These are phyloP conservation scores for Obelidium mucronatum DNA, from an alignment of 192 early-diverging fungal species.

Conservation along the genomic window DNA sequence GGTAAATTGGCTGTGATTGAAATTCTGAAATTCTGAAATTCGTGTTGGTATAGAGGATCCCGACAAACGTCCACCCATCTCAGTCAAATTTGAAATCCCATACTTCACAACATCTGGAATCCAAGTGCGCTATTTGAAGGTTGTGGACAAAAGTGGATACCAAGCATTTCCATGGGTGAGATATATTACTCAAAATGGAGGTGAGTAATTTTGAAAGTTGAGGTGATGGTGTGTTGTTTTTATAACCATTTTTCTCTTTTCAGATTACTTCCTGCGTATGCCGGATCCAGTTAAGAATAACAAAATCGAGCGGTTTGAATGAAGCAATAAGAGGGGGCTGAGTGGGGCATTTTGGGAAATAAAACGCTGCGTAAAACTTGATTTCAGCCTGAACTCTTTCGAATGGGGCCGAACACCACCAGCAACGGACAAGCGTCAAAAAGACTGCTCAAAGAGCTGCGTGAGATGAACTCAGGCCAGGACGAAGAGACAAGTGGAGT, in stretches of 20 bases:
- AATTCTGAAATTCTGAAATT: slow-evolving; percentile 81
- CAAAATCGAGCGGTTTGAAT: slow-evolving; percentile 53
- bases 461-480: slow-evolving; percentile 49
- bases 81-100: slow-evolving; percentile 86
- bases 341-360: no score
- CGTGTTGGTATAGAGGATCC: slow-evolving; percentile 84
- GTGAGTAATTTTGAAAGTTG: slow-evolving; percentile 22
- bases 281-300: slow-evolving; percentile 82
- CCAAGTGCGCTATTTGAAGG: slow-evolving; percentile 95
- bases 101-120: slow-evolving; percentile 89
- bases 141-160: slow-evolving; percentile 96
- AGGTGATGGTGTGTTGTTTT: not conserved
- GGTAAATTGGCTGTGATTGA: slow-evolving; percentile 77
- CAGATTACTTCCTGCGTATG: slow-evolving; percentile 94
- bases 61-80: slow-evolving; percentile 86
- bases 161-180: slow-evolving; percentile 99
- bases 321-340: not conserved
- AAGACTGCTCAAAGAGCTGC: slow-evolving; percentile 66
- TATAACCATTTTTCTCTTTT: not conserved
- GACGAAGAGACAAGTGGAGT: slow-evolving; percentile 39
- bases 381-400: no score
- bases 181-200: slow-evolving; percentile 86
- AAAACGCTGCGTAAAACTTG: no score
- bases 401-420: no score
- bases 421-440: no score